Percentiles rank a stretch among this genome's conserved stretches.
Evolutionary conservation across 1,284 basidiomycete genomes (phyloP).

Genomic region (Blastosporella zonata): DNA sequence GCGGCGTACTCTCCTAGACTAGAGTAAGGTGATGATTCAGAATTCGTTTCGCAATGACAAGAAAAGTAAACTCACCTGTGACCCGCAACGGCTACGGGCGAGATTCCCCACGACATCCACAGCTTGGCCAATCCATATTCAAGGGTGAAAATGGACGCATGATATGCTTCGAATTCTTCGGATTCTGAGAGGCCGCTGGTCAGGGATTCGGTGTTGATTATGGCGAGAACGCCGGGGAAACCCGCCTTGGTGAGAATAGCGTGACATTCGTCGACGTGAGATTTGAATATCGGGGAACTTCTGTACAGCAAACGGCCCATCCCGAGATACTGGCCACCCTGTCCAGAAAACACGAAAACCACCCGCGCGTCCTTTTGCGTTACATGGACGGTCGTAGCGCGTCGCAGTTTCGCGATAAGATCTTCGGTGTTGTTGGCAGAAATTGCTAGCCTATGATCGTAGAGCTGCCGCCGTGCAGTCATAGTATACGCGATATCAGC

Average conservation of each 20-base stretch:
- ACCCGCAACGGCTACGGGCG: constrained; percentile 55
- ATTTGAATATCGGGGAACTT: constrained; percentile 42
- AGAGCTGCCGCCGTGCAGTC: constrained; percentile 59
- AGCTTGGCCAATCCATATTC: constrained; percentile 57
- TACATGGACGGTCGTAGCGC: constrained; percentile 32
- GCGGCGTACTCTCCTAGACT: constrained; percentile 74
- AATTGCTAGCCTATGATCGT: constrained; percentile 50
- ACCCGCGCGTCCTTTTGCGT: constrained; percentile 29
- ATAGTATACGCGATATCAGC: constrained; percentile 59
- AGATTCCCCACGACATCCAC: constrained; percentile 66
- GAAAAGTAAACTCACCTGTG: constrained; percentile 51
- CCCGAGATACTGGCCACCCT: constrained; percentile 62
- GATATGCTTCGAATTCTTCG: constrained; percentile 44
- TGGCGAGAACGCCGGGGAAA: constrained; percentile 46
- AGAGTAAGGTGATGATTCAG: constrained; percentile 10
- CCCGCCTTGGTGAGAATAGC: constrained; percentile 43
- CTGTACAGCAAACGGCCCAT: constrained; percentile 60
- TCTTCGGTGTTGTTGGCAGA: constrained; percentile 40
- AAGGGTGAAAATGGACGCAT: constrained; percentile 55
- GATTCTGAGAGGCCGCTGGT: constrained; percentile 19
- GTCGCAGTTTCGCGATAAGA: constrained; percentile 41
- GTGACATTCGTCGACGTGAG: constrained; percentile 56
- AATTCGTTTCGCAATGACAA: constrained; percentile 4
- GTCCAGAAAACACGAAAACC: constrained; percentile 70
- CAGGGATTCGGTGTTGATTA: constrained; percentile 35